Evolutionary conservation across 2,329 filamentous ascomycete species (phyloP).

Genomic region (Aspergillus vadensis): DNA sequence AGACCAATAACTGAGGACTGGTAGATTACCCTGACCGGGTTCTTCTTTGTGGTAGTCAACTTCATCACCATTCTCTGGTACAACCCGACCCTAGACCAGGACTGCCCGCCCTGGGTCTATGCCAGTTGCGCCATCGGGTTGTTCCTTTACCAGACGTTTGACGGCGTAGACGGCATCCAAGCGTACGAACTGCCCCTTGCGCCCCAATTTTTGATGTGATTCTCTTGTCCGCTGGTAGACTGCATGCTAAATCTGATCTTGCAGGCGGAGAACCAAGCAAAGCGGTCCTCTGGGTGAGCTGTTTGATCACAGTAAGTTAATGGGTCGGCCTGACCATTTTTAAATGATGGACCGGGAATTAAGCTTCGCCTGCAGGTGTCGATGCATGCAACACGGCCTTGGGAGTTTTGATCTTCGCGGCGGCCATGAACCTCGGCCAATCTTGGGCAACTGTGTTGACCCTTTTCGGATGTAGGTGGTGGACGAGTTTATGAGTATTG

Average conservation of each 20-base stretch:
- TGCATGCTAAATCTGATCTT: constrained; percentile 11
- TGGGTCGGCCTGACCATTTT: background rate
- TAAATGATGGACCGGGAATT: background rate
- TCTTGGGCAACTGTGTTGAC: constrained; percentile 83
- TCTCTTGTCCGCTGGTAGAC: constrained; percentile 1
- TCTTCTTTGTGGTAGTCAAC: constrained; percentile 86
- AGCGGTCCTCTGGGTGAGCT: constrained; percentile 93
- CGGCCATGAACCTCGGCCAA: constrained; percentile 89
- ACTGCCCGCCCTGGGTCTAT: constrained; percentile 96
- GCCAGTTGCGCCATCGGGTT: constrained; percentile 84
- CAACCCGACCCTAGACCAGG: constrained; percentile 87
- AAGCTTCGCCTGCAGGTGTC: constrained; percentile 55
- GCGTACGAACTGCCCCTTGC: constrained; percentile 61
- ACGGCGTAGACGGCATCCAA: constrained; percentile 92
- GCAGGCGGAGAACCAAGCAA: constrained; percentile 80
- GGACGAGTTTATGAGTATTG: background rate
- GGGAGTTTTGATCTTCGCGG: constrained; percentile 88
- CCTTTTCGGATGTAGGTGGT: constrained; percentile 73
- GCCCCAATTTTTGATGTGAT: background rate
- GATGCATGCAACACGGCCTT: constrained; percentile 96
- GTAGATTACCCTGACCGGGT: constrained; percentile 84
- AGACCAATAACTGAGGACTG: constrained; percentile 18
- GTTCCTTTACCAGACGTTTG: constrained; percentile 97
- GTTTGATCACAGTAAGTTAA: constrained; percentile 78
- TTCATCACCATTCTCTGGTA: constrained; percentile 93